These are phyloP conservation scores for Fusarium papillatum DNA, from an alignment of 2,329 filamentous ascomycete genomes.

Conservation along the genomic window DNA sequence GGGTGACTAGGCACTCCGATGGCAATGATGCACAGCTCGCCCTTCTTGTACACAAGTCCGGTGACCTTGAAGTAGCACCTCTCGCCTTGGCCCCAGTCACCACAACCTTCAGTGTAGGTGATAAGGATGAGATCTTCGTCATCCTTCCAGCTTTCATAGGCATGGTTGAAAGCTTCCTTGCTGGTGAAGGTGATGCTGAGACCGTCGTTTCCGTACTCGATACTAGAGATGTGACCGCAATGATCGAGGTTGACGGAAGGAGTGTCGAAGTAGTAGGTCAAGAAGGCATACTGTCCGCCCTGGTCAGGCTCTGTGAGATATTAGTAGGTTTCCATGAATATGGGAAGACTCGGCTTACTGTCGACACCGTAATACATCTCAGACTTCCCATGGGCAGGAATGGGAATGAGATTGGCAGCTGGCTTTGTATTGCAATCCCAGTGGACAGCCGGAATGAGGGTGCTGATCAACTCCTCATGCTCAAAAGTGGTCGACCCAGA, in stretches of 20 bases:
- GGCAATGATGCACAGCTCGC: conserved; percentile 31
- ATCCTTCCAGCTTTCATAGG: conserved; percentile 35
- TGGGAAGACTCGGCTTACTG: not conserved
- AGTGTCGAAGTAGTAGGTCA: conserved; percentile 43
- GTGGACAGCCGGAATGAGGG: conserved; percentile 27
- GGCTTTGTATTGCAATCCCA: conserved; percentile 42
- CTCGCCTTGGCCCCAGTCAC: conserved; percentile 41
- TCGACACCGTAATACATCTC: conserved; percentile 28
- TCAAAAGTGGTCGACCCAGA: not conserved
- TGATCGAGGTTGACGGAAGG: conserved; percentile 50
- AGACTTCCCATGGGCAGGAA: conserved; percentile 33
- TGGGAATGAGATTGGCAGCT: conserved; percentile 40
- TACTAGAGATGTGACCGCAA: conserved; percentile 29
- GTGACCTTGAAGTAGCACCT: conserved; percentile 48
- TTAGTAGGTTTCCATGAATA: not conserved
- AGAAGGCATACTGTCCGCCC: conserved; percentile 42
- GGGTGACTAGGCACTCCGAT: conserved; percentile 15
- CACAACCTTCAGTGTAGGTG: conserved; percentile 42
- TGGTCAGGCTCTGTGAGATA: conserved; percentile 8
- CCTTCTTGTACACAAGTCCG: conserved; percentile 26
- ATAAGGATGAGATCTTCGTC: conserved; percentile 43
- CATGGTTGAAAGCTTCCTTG: conserved; percentile 40
- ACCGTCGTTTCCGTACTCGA: conserved; percentile 15
- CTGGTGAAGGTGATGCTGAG: conserved; percentile 32
- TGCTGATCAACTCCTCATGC: not conserved